Base-by-base conservation (phyloP, 768 basidiomycete species). In the Serendipita sp. region DNA sequence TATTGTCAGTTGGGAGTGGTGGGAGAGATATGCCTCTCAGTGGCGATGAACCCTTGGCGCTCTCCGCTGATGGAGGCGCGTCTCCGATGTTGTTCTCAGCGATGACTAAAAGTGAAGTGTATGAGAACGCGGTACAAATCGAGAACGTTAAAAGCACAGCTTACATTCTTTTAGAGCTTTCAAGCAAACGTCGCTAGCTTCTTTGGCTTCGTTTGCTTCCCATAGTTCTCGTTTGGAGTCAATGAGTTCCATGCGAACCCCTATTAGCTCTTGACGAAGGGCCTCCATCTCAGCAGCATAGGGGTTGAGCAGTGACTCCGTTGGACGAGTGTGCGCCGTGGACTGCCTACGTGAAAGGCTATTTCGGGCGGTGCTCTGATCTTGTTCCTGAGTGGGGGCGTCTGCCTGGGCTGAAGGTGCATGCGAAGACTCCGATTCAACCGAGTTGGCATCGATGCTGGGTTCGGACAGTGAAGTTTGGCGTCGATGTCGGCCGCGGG, bases 111-210 rank as follows among this genome's bases (percentile, higher is more conserved):
- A 24, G 48, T 2, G 16, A 18, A 18, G 2, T 7, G 1, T 30
- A 54, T 48, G 37, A 24, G 67, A 71, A 37, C 68, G 67, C 15
- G 70, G 65, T 68, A 3, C 67, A 63, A 18, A 67, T 56, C 8
- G 68, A 63, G 45, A 69, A 41, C 5, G 13, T 41, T 13, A 41
- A 41, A 41, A 41, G 13, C 41, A 41, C 41, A 41, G 35, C 56
- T 60, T 35, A 60, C 56, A 97, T 65, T 84, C 86, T 44, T 92
- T 80, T 47, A 98, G 76, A 0, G 88, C 89, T 64, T 82, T 84
- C 68, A 89, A 83, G 71, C 91, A 93, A 0, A 81, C 81, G 68
- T 97, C 92, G 41, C 88, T 89, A 2, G 94, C 94, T 70, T 91
- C 85, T 56, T 84, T 79, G 2, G 89, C 91, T 73, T 97, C 94